phyloP scores from a whole-genome alignment of 2,329 filamentous ascomycete genomes.

The Aureobasidium mangrovei region DNA sequence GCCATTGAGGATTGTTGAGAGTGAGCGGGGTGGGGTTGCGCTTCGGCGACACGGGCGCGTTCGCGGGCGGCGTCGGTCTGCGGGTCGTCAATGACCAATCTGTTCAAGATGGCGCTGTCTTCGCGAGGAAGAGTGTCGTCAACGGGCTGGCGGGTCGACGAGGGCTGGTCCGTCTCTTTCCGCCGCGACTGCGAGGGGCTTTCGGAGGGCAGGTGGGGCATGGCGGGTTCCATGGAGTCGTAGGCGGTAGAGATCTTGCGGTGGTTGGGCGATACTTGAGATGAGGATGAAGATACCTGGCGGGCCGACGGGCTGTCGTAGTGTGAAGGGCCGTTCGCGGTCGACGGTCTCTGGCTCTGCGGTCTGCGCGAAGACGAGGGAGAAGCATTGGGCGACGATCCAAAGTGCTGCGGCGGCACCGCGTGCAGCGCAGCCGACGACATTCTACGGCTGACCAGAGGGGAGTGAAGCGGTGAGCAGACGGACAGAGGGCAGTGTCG shows the following conservation, averaged over 20 bases:
- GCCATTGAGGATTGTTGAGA: slow-evolving; percentile 38
- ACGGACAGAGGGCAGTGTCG: neutral
- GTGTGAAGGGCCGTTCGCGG: slow-evolving; percentile 34
- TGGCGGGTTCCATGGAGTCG: slow-evolving; percentile 9
- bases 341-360: slow-evolving; percentile 29
- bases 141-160: slow-evolving; percentile 47
- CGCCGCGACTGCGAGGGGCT: slow-evolving; percentile 3
- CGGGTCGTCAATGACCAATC: slow-evolving; percentile 67
- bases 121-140: slow-evolving; percentile 55
- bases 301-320: slow-evolving; percentile 26
- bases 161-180: slow-evolving; percentile 22
- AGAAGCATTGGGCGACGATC: slow-evolving; percentile 22
- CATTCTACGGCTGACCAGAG: slow-evolving; percentile 19
- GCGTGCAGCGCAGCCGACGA: slow-evolving; percentile 27
- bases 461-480: neutral
- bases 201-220: slow-evolving; percentile 5
- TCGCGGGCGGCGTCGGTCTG: slow-evolving; percentile 65
- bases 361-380: slow-evolving; percentile 30
- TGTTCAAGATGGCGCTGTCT: slow-evolving; percentile 69
- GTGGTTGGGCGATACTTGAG: slow-evolving; percentile 5
- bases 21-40: slow-evolving; percentile 37
- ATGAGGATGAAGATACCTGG: neutral
- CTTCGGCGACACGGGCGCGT: slow-evolving; percentile 58
- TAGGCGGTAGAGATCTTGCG: slow-evolving; percentile 10
- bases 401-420: slow-evolving; percentile 19